These are phyloP conservation scores for Sporothrix protearum DNA, from an alignment of 2,329 filamentous ascomycete genomes.

Conservation along the genomic window DNA sequence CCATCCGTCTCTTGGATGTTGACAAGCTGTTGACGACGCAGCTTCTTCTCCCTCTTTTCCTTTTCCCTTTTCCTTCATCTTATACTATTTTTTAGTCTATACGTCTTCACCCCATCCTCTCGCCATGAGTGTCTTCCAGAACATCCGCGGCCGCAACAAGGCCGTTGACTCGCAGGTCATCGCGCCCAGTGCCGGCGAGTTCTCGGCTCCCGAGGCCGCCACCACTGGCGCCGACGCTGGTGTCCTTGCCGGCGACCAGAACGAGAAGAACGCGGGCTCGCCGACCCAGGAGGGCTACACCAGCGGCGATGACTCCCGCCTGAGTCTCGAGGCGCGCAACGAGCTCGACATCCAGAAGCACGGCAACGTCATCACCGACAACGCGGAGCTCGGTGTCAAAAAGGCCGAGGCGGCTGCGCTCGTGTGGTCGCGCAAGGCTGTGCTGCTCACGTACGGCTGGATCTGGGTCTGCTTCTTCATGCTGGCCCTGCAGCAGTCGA, in stretches of 20 bases:
- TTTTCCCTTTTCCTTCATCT: neutral
- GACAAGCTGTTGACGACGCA: constrained; percentile 2
- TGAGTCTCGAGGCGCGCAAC: constrained; percentile 26
- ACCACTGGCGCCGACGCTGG: neutral
- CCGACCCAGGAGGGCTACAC: neutral
- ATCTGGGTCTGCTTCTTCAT: constrained; percentile 44
- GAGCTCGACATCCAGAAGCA: constrained; percentile 25
- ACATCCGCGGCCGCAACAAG: constrained; percentile 18
- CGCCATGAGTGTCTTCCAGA: constrained; percentile 21
- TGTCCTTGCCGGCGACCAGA: neutral
- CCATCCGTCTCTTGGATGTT: neutral
- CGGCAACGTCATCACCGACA: constrained; percentile 22
- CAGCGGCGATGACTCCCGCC: constrained; percentile 15
- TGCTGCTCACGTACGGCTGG: constrained; percentile 36
- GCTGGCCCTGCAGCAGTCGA: constrained; percentile 39
- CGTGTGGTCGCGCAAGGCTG: constrained; percentile 41
- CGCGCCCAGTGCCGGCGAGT: neutral
- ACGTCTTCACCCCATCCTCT: neutral
- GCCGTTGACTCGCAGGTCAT: constrained; percentile 15
- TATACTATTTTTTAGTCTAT: neutral
- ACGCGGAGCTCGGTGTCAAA: constrained; percentile 45
- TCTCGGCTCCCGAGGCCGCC: neutral
- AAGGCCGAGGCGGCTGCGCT: constrained; percentile 48
- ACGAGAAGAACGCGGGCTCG: neutral
- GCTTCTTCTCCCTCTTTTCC: neutral